Base-by-base conservation (phyloP, 805 yeast genomes). In the Metschnikowia anglica region DNA sequence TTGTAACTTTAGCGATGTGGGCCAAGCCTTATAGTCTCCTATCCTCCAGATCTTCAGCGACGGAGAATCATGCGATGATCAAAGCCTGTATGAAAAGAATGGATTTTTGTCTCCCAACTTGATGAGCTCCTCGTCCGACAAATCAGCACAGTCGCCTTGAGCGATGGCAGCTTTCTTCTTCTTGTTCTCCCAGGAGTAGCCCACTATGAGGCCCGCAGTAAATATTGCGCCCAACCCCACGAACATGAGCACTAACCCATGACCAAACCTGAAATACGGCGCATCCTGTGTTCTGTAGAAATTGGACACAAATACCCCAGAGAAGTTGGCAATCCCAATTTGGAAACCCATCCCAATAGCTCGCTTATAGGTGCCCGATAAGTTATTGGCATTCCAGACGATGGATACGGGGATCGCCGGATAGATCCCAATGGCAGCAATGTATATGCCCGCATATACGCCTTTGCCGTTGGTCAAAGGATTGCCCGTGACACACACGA, bases 41-140 rank as follows among this genome's bases (percentile, higher is more conserved):
- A 23, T 7, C 10, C 25, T 7, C 25, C 25, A 23, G 10, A 23
- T 23, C 10, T 10, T 10, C 25, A 23, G 25, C n/a, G n/a, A n/a
- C n/a, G n/a, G n/a, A n/a, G n/a, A n/a, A n/a, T n/a, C n/a, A n/a
- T n/a, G 10, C 26, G 29, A 12, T n/a, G 9, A 16, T 33, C 21
- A 47, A 17, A 48, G 28, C 20, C 45, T 41, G 47, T 72, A 72
- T 15, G 54, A 52, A 45, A 62, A 72, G 34, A 62, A 61, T 1
- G 77, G 76, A 37, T 63, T 64, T 47, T 63, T 63, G 53, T 72
- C 76, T 16, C 76, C 76, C 70, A 68, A 55, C 35, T 56, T 59
- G 10, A 59, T 46, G 34, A 70, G 52, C 37, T 68, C 62, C 19
- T 49, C 47, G 19, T 53, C 58, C 4, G 60, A 49, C 34, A 48